A percentile compares a stretch with the other conserved stretches of the same genome.
These are phyloP conservation scores for Mollisia scopiformis DNA, from an alignment of 2,329 filamentous ascomycete species.

Conservation along the genomic window DNA sequence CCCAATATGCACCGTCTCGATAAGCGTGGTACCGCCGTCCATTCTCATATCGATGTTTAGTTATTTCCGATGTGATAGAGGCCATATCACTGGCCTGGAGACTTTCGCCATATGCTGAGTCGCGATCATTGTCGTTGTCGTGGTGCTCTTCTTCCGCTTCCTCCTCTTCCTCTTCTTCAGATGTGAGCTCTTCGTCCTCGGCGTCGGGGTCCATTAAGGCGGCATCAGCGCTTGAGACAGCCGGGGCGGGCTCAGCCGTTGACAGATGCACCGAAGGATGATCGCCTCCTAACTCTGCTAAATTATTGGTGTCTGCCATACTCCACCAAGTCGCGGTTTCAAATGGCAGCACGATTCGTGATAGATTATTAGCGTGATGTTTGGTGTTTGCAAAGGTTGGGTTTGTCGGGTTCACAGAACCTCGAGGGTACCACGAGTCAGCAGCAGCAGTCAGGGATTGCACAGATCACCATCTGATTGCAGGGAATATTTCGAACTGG, in stretches of 20 bases:
- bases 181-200: background rate
- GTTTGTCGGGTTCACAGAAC: too few species aligned
- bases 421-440: too few species aligned
- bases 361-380: too few species aligned
- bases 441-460: too few species aligned
- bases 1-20: slow-evolving; percentile 11
- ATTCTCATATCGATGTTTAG: slow-evolving; percentile 17
- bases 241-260: background rate
- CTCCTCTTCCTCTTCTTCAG: background rate
- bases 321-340: too few species aligned
- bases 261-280: background rate
- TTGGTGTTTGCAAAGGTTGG: too few species aligned
- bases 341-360: too few species aligned
- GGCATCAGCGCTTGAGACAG: too few species aligned
- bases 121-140: background rate
- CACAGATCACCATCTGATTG: too few species aligned
- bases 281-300: background rate
- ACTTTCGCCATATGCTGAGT: slow-evolving; percentile 7
- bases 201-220: too few species aligned
- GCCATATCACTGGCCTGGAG: background rate
- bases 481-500: background rate
- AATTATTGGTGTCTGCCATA: too few species aligned
- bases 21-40: slow-evolving; percentile 18
- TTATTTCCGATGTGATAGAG: slow-evolving; percentile 43
- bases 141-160: background rate